phyloP scores from a whole-genome alignment of 139 green algal species.

The Picochlorum costavermella region DNA sequence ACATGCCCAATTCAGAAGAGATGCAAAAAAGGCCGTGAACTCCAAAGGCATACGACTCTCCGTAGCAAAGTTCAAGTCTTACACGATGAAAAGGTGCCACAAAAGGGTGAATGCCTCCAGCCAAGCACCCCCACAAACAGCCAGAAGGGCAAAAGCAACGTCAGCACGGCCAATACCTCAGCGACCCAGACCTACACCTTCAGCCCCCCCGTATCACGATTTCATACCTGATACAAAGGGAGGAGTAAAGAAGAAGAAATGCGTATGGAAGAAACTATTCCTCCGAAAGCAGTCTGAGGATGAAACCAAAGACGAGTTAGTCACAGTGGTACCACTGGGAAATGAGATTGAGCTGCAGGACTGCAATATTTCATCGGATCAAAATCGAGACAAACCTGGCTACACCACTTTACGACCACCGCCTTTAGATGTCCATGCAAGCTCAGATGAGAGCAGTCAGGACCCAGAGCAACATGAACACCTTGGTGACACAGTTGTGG shows the following conservation, averaged over 20 bases:
- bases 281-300: no score
- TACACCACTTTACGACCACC: background rate
- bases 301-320: no score
- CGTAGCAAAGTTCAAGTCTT: conserved; percentile 1
- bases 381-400: background rate
- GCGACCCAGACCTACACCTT: background rate
- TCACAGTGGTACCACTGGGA: no score
- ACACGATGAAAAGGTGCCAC: background rate
- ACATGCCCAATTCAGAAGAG: conserved; percentile 25
- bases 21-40: conserved; percentile 15
- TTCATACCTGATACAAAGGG: background rate
- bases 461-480: background rate
- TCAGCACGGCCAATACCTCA: background rate
- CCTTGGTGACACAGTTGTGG: background rate
- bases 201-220: background rate
- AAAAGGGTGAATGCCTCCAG: background rate
- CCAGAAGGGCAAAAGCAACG: background rate
- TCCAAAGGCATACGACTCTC: background rate
- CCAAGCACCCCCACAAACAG: background rate
- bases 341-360: no score
- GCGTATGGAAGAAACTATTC: background rate
- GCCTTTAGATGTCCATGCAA: background rate
- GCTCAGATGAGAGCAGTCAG: background rate
- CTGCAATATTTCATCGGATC: no score
- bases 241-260: background rate